Evolutionary conservation across 2,329 filamentous ascomycete species (phyloP), one percentile per base, ranked within the genome.

Genomic region (Fusarium haematococcum): DNA sequence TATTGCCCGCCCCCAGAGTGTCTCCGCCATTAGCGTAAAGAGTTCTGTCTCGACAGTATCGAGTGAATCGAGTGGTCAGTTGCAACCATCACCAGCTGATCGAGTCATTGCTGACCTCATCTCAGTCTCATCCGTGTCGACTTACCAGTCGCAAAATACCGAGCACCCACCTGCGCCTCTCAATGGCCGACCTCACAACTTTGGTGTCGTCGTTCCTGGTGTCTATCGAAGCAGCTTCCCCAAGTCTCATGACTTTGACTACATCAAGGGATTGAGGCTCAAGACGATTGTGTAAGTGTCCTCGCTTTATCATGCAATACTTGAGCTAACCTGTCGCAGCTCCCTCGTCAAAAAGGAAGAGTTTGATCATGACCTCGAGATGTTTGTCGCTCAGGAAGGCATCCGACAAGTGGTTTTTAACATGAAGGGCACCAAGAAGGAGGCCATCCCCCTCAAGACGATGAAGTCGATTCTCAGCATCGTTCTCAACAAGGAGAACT

Each of bases 391-490:
- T 41, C 82, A 85, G 6, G 90, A 93, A 75, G 87, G 87, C 70
- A 96, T 98, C 78, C 88, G 88, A 52, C 94, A 97, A 77, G 86
- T 91, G 74, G 87, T 94, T 48, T 92, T 97, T 78, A 89, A 92
- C 75, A 93, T 98, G 86, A 90, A 92, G 71, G 93, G 95, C n/a
- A 98, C 97, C 75, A 98, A 98, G 83, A 95, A 95, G 77, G 87
- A 92, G 64, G 88, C 88, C 10, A 94, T 94, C 39, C 89, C 93
- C 1, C 80, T 90, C 9, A 82, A 86, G 52, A 90, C 91, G 30
- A 94, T 98, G 88, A 88, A 89, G 71, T 85, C 89, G 9, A 94
- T 96, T 54, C 87, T 97, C 27, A 86, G 89, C 14, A 85, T 96
- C 48, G 88, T 96, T 45, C 86, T 96, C 63, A 90, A 97, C 79